Conservation (phyloP, 345 rosid species). For the Angophora floribunda region DNA sequence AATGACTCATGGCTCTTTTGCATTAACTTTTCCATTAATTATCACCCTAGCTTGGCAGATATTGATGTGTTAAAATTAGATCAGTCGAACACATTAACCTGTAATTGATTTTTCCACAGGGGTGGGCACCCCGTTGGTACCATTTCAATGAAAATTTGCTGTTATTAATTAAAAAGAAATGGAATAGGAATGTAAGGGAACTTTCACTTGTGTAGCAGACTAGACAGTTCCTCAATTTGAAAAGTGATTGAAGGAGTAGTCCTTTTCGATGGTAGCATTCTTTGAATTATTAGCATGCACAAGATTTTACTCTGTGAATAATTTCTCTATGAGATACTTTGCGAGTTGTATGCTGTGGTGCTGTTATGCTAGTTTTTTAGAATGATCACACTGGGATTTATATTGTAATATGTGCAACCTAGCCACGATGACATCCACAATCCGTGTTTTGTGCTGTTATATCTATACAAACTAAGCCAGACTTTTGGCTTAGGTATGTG, state of each 20-base stretch:
- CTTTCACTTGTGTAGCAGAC: not conserved
- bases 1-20: not conserved
- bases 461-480: not conserved
- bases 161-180: not conserved
- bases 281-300: not conserved
- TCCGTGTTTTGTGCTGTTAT: not conserved
- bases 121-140: not conserved
- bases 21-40: not conserved
- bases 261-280: not conserved
- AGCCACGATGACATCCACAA: not conserved
- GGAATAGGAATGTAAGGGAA: not conserved
- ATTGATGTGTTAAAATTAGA: not conserved
- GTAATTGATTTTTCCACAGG: not conserved
- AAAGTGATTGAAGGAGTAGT: not conserved
- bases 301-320: not conserved
- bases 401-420: not conserved
- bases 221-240: not conserved
- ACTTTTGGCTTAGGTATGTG: not conserved
- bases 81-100: not conserved
- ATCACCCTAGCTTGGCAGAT: not conserved
- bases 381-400: not conserved
- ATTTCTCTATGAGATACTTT: not conserved
- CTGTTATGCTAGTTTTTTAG: not conserved
- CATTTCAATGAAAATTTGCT: not conserved
- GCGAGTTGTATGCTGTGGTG: not conserved